Conservation (phyloP, 2,329 filamentous ascomycete genomes). For the Chaetothyriales sp. region DNA sequence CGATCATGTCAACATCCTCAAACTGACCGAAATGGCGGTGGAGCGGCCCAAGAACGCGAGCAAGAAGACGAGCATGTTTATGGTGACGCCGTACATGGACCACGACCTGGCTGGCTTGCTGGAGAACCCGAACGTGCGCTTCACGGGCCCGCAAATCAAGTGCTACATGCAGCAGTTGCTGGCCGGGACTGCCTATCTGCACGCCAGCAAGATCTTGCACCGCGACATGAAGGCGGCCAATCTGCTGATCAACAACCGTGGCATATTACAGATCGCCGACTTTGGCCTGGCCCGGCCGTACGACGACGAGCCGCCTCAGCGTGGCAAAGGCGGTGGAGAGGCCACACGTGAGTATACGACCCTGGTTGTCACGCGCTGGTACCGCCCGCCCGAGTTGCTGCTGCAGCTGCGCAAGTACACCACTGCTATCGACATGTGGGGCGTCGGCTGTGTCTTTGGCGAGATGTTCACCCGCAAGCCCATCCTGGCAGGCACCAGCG, state of each 20-base stretch:
- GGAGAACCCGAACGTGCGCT: constrained; percentile 79
- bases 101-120: constrained; percentile 94
- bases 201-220: constrained; percentile 79
- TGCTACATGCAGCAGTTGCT: constrained; percentile 93
- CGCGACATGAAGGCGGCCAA: constrained; percentile 99
- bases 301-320: constrained; percentile 63
- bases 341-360: constrained; percentile 84
- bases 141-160: constrained; percentile 85
- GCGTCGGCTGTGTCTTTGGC: constrained; percentile 95
- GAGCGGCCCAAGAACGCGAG: constrained; percentile 62
- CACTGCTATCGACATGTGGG: constrained; percentile 97
- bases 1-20: constrained; percentile 77
- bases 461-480: constrained; percentile 94
- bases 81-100: constrained; percentile 98
- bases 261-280: constrained; percentile 89
- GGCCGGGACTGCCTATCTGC: constrained; percentile 76
- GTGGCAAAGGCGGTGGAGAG: constrained; percentile 67
- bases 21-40: constrained; percentile 89
- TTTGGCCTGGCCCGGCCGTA: constrained; percentile 91
- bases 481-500: constrained; percentile 78
- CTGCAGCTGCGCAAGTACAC: constrained; percentile 82
- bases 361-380: constrained; percentile 95
- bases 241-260: constrained; percentile 84
- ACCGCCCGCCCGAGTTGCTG: constrained; percentile 81
- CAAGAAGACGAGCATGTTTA: constrained; percentile 79